A percentile compares a stretch with the other conserved stretches of the same genome.
phyloP scores from a whole-genome alignment of 2,329 filamentous ascomycete genomes.

The Penicillium polonicum region DNA sequence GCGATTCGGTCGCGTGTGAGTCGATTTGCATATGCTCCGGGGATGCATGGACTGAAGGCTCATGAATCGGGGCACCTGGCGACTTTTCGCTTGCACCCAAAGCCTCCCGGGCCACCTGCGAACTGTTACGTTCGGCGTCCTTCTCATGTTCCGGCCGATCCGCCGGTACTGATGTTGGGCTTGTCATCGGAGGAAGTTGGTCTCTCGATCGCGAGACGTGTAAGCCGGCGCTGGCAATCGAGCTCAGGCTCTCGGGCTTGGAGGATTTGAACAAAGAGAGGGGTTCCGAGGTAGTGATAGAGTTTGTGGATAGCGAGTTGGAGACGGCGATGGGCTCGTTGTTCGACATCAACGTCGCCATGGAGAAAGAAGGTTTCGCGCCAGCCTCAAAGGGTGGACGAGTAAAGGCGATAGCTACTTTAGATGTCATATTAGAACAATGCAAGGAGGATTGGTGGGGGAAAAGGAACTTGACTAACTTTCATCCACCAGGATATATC shows the following conservation, averaged over 20 bases:
- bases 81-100: conserved; percentile 40
- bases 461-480: conserved; percentile 16
- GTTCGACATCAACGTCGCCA: conserved; percentile 46
- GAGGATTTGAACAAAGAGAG: conserved; percentile 36
- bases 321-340: conserved; percentile 42
- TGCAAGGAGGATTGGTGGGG: conserved; percentile 3
- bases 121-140: conserved; percentile 36
- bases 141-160: conserved; percentile 36
- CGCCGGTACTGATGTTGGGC: conserved; percentile 53
- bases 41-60: conserved; percentile 48
- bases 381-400: conserved; percentile 34
- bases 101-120: conserved; percentile 44
- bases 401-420: conserved; percentile 34
- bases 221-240: conserved; percentile 45
- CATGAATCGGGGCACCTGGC: conserved; percentile 43
- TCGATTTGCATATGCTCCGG: conserved; percentile 48
- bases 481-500: conserved; percentile 20
- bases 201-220: conserved; percentile 42
- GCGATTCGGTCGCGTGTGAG: conserved; percentile 50
- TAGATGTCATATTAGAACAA: conserved; percentile 38
- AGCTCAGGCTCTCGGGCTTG: conserved; percentile 41
- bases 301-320: conserved; percentile 34
- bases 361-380: conserved; percentile 37
- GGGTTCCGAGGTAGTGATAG: conserved; percentile 34
- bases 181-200: conserved; percentile 40